phyloP scores from a whole-genome alignment of 2,329 filamentous ascomycete genomes.

The Cordyceps tenuipes region DNA sequence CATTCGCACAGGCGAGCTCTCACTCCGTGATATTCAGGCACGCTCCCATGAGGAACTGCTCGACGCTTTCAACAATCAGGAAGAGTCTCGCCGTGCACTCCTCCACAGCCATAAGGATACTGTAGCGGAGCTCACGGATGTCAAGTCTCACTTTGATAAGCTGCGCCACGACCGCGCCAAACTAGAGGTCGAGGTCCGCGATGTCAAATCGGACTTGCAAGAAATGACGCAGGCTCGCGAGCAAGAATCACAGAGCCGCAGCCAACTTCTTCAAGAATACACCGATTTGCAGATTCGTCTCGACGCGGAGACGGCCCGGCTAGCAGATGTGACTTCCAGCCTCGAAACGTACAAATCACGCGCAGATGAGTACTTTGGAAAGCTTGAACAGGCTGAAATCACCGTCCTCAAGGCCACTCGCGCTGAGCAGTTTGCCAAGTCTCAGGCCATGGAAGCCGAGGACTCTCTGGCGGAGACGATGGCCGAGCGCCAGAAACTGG shows the following conservation, averaged over 20 bases:
- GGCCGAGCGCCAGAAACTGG: constrained; percentile 86
- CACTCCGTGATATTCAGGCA: constrained; percentile 82
- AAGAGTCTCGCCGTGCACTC: constrained; percentile 74
- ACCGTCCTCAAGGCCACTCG: constrained; percentile 85
- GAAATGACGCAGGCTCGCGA: constrained; percentile 73
- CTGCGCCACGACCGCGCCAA: constrained; percentile 72
- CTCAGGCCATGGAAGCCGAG: constrained; percentile 83
- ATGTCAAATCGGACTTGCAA: constrained; percentile 72
- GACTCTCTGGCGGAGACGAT: constrained; percentile 85
- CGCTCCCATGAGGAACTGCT: constrained; percentile 92
- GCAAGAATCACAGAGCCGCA: constrained; percentile 79
- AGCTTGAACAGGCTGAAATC: constrained; percentile 94
- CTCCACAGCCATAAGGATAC: constrained; percentile 80
- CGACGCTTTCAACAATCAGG: constrained; percentile 85
- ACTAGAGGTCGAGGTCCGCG: constrained; percentile 79
- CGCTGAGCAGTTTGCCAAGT: constrained; percentile 88
- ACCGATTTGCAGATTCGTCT: constrained; percentile 88
- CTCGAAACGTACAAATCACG: constrained; percentile 84
- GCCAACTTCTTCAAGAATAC: constrained; percentile 84
- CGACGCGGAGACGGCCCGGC: constrained; percentile 78
- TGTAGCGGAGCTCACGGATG: constrained; percentile 74
- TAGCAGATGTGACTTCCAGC: constrained; percentile 75
- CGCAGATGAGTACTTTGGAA: constrained; percentile 93
- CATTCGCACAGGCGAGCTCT: constrained; percentile 78
- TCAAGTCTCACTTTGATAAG: constrained; percentile 80